These are phyloP conservation scores for Fusarium xyrophilum DNA, from an alignment of 2,329 filamentous ascomycete genomes.

Conservation along the genomic window DNA sequence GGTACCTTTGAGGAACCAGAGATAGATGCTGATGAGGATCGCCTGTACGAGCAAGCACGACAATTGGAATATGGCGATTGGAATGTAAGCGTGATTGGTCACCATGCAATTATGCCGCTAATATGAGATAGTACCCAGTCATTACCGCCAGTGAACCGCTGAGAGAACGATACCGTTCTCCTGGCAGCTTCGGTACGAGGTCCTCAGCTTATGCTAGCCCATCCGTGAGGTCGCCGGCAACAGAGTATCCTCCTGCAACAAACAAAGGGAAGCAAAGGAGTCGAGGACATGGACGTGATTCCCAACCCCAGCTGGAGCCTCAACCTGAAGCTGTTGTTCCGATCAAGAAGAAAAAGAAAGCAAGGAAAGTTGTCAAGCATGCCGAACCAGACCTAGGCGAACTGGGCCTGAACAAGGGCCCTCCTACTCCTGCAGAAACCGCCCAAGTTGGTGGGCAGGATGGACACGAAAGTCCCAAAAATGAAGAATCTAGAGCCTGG, in stretches of 20 bases:
- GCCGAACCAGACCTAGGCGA: conserved; percentile 43
- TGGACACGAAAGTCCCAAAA: conserved; percentile 29
- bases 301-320: conserved; percentile 30
- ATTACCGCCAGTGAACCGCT: conserved; percentile 80
- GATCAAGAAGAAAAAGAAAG: conserved; percentile 51
- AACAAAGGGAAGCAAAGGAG: conserved; percentile 38
- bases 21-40: conserved; percentile 75
- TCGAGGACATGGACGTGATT: conserved; percentile 3
- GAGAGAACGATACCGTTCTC: conserved; percentile 66
- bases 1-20: conserved; percentile 58
- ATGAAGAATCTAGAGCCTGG: conserved; percentile 31
- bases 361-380: conserved; percentile 47
- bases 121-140: conserved; percentile 76
- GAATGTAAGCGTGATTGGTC: conserved; percentile 71
- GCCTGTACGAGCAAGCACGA: conserved; percentile 72
- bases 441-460: conserved; percentile 23
- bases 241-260: conserved; percentile 12
- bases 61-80: conserved; percentile 85
- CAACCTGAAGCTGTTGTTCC: conserved; percentile 43
- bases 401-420: conserved; percentile 39
- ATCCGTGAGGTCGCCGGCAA: conserved; percentile 32
- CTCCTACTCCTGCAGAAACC: conserved; percentile 27
- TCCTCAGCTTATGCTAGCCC: conserved; percentile 39
- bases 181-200: conserved; percentile 40
- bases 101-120: not conserved